phyloP scores from a whole-genome alignment of 208 protist species.

The Plasmodiophora brassicae region DNA sequence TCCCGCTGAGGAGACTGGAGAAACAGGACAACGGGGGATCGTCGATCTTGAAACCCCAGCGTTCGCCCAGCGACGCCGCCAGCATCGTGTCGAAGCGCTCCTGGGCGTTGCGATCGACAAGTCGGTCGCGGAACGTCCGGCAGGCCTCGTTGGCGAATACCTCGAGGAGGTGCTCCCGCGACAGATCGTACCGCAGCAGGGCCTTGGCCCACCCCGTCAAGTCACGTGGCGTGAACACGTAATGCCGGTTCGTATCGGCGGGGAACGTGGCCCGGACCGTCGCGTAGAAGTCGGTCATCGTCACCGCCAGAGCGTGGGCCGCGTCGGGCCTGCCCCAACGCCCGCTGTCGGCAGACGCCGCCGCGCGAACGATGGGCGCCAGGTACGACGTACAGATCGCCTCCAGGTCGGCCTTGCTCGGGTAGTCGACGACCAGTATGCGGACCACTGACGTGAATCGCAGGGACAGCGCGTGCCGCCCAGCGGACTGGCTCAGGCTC shows the following conservation, averaged over 20 bases:
- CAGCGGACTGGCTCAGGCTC: slow-evolving; percentile 90
- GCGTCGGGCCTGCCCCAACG: background rate
- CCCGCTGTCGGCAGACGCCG: background rate
- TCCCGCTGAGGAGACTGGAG: background rate
- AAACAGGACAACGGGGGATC: background rate
- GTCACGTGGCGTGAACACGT: slow-evolving; percentile 93
- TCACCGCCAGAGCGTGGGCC: slow-evolving; percentile 70
- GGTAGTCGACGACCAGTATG: slow-evolving; percentile 83
- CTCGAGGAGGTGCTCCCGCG: slow-evolving; percentile 69
- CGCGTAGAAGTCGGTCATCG: slow-evolving; percentile 88
- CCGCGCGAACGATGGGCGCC: slow-evolving; percentile 63
- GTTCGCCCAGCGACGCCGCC: background rate
- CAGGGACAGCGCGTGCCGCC: slow-evolving; percentile 78
- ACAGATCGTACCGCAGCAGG: slow-evolving; percentile 78
- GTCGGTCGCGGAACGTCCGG: slow-evolving; percentile 86
- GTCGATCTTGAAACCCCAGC: background rate
- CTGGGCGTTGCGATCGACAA: slow-evolving; percentile 65
- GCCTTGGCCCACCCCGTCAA: slow-evolving; percentile 77
- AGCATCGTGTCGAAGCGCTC: slow-evolving; percentile 42
- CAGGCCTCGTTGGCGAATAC: slow-evolving; percentile 82
- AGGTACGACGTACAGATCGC: slow-evolving; percentile 86
- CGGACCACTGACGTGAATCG: slow-evolving; percentile 90
- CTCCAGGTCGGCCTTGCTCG: slow-evolving; percentile 79
- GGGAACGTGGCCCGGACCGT: slow-evolving; percentile 75
- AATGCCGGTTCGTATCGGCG: slow-evolving; percentile 87